phyloP scores from a whole-genome alignment of 495 filamentous ascomycete species.

The Penicillium lagena region DNA sequence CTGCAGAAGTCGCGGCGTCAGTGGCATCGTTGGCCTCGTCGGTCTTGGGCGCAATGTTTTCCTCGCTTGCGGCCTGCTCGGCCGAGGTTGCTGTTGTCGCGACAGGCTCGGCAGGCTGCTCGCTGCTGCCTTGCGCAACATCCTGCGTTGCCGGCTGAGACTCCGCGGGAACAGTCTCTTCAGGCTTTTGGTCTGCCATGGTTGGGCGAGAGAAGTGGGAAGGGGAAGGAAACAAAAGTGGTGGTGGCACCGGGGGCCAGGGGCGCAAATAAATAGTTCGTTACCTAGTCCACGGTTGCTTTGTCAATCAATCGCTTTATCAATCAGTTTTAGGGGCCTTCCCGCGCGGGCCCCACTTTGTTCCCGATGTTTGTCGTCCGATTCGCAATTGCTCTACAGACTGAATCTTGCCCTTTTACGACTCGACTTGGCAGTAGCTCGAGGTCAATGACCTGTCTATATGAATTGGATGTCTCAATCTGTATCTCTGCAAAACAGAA shows the following conservation, averaged over 20 bases:
- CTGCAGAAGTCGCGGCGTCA: not conserved
- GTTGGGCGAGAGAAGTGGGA: conserved; percentile 6
- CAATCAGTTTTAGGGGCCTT: not conserved
- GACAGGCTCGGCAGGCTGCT: conserved; percentile 1
- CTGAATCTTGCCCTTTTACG: too few relatives aligned
- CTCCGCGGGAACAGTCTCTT: conserved; percentile 6
- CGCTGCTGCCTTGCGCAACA: conserved; percentile 7
- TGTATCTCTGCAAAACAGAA: too few relatives aligned
- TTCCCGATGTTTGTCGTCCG: too few relatives aligned
- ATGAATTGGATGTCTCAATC: too few relatives aligned
- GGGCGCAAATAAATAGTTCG: too few relatives aligned
- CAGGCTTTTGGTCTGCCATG: conserved; percentile 19
- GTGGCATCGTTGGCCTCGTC: conserved; percentile 5
- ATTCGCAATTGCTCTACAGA: too few relatives aligned
- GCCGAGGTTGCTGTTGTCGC: conserved; percentile 3
- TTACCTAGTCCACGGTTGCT: not conserved
- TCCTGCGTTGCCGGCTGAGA: conserved; percentile 8
- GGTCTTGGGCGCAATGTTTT: conserved; percentile 3
- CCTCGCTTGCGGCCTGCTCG: conserved; percentile 3
- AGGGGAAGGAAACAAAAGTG: not conserved
- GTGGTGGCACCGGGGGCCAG: not conserved
- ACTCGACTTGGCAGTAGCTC: too few relatives aligned
- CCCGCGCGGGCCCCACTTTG: too few relatives aligned
- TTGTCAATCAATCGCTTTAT: conserved; percentile 10
- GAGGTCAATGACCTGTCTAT: too few relatives aligned